Evolutionary conservation across 148 eudicot species (phyloP).

Genomic region (Chenopodium album): DNA sequence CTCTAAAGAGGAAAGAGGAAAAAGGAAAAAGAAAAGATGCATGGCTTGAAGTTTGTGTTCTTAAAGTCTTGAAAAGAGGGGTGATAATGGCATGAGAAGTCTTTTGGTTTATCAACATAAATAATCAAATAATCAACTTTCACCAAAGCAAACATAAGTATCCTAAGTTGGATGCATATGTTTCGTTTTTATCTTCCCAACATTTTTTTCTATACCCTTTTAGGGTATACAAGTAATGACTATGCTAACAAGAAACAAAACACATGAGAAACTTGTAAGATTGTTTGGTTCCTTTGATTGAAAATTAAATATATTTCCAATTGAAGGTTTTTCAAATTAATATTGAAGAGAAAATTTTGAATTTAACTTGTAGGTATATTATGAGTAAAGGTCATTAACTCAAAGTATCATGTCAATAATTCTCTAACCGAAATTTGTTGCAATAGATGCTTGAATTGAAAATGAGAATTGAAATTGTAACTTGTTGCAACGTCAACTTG

Average conservation of each 20-base stretch:
- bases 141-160: slow-evolving; percentile 23
- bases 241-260: background rate
- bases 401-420: too few relatives aligned
- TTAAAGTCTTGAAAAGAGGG: slow-evolving; percentile 21
- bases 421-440: too few relatives aligned
- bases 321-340: background rate
- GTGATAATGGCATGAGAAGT: slow-evolving; percentile 19
- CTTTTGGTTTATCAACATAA: slow-evolving; percentile 7
- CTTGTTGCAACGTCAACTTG: too few relatives aligned
- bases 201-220: background rate
- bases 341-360: too few relatives aligned
- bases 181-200: slow-evolving; percentile 20
- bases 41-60: slow-evolving; percentile 24
- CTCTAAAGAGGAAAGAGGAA: slow-evolving; percentile 10
- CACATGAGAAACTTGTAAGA: background rate
- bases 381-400: too few relatives aligned
- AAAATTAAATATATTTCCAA: background rate
- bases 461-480: too few relatives aligned
- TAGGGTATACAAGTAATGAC: too few relatives aligned
- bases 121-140: slow-evolving; percentile 16
- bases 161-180: slow-evolving; percentile 20
- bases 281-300: background rate
- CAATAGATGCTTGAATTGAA: too few relatives aligned
- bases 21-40: background rate
- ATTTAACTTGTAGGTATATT: too few relatives aligned